These are phyloP conservation scores for Lentinula sp. DNA, from an alignment of 768 basidiomycete species.

Conservation along the genomic window DNA sequence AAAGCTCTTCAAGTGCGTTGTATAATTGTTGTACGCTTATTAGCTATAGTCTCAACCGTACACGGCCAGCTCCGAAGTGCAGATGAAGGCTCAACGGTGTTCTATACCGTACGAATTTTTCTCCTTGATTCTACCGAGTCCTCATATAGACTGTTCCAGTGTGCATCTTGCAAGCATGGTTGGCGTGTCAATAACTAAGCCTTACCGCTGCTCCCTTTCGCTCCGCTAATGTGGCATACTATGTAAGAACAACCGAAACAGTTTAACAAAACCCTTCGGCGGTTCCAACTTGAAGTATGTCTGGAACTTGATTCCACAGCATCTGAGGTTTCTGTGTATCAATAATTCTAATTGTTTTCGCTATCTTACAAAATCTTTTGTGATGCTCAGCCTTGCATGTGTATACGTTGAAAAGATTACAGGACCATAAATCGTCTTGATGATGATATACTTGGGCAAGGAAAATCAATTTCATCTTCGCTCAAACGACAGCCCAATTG, in stretches of 20 bases:
- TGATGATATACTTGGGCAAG: too few relatives aligned
- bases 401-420: too few relatives aligned
- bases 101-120: slow-evolving; percentile 72
- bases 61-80: slow-evolving; percentile 69
- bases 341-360: too few relatives aligned
- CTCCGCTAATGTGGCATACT: neutral
- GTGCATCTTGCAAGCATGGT: slow-evolving; percentile 68
- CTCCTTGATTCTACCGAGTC: slow-evolving; percentile 7
- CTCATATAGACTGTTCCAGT: slow-evolving; percentile 35
- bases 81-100: slow-evolving; percentile 91
- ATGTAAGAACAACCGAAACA: too few relatives aligned
- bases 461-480: too few relatives aligned
- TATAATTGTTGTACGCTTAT: neutral
- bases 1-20: slow-evolving; percentile 77
- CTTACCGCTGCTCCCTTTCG: neutral
- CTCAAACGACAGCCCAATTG: too few relatives aligned
- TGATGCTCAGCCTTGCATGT: too few relatives aligned
- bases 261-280: neutral
- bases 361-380: too few relatives aligned
- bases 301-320: too few relatives aligned
- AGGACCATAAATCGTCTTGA: too few relatives aligned
- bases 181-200: slow-evolving; percentile 80
- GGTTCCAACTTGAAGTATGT: too few relatives aligned
- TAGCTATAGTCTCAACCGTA: neutral
- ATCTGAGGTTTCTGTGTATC: too few relatives aligned